A percentile compares a stretch with the other conserved stretches of the same genome.
Conservation (phyloP, 768 basidiomycete genomes). For the Austroboletus eburneus region DNA sequence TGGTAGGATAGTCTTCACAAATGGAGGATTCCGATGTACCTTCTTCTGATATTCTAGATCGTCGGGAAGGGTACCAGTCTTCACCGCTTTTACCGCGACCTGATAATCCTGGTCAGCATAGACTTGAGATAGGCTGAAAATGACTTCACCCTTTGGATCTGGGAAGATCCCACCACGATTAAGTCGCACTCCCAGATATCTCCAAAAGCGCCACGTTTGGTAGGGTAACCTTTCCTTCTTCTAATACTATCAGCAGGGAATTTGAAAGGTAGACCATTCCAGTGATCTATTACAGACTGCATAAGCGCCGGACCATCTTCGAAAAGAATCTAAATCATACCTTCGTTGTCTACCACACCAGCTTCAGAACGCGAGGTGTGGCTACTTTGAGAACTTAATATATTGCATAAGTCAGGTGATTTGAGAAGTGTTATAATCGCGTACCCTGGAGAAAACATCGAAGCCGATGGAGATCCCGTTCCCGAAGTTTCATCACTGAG, state of each 20-base stretch:
- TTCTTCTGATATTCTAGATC: constrained; percentile 5
- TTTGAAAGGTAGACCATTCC: constrained; percentile 7
- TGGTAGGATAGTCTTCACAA: no score
- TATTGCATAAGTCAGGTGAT: not conserved
- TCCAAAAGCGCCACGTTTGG: constrained; percentile 13
- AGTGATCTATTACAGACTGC: constrained; percentile 3
- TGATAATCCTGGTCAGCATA: not conserved
- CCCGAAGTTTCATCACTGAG: constrained; percentile 2
- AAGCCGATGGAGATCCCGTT: not conserved
- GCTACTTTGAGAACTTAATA: constrained; percentile 11
- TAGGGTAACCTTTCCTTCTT: constrained; percentile 6
- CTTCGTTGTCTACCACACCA: constrained; percentile 6
- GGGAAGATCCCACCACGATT: no score
- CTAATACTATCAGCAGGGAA: not conserved
- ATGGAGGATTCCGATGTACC: constrained; percentile 2
- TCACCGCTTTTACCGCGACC: constrained; percentile 23
- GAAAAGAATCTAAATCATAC: not conserved
- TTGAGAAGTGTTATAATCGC: not conserved
- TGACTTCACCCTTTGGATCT: constrained; percentile 6
- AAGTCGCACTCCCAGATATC: constrained; percentile 26
- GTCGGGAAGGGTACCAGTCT: not conserved
- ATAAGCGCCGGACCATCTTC: not conserved
- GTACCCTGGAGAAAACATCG: constrained; percentile 9
- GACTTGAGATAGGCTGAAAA: not conserved
- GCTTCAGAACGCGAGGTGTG: constrained; percentile 10